Percentiles rank a stretch among this genome's conserved stretches.
Conservation (phyloP, 2,329 filamentous ascomycete genomes). For the Trichoderma breve region DNA sequence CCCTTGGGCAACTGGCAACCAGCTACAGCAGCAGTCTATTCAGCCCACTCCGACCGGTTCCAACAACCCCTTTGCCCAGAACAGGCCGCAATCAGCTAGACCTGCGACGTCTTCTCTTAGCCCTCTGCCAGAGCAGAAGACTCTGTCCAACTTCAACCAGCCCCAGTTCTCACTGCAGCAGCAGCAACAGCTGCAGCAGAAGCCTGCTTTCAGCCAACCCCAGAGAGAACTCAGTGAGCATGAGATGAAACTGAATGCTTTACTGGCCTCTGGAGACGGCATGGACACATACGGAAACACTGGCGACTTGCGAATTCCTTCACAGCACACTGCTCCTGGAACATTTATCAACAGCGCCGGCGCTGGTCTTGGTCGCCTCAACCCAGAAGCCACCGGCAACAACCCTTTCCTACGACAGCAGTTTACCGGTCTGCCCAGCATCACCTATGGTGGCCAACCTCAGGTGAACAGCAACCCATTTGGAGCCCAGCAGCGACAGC, state of each 20-base stretch:
- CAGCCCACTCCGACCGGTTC: conserved; percentile 88
- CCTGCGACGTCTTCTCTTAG: conserved; percentile 68
- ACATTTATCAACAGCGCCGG: conserved; percentile 97
- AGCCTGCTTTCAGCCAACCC: conserved; percentile 36
- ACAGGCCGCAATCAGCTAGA: conserved; percentile 52
- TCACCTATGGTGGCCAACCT: conserved; percentile 52
- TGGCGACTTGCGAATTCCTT: conserved; percentile 91
- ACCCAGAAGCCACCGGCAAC: conserved; percentile 69
- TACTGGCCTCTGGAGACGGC: conserved; percentile 84
- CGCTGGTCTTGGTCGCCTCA: conserved; percentile 69
- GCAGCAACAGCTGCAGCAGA: conserved; percentile 37
- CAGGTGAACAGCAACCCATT: conserved; percentile 57
- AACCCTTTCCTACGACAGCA: conserved; percentile 88
- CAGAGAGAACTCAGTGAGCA: conserved; percentile 60
- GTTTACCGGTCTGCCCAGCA: conserved; percentile 72
- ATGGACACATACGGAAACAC: conserved; percentile 97
- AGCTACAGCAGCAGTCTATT: conserved; percentile 55
- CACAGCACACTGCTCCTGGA: conserved; percentile 93
- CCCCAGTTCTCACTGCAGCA: conserved; percentile 47
- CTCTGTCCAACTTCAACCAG: conserved; percentile 59
- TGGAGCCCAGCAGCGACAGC: conserved; percentile 48
- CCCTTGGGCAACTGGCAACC: conserved; percentile 73
- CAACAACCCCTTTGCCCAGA: conserved; percentile 94
- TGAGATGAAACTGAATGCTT: conserved; percentile 76
- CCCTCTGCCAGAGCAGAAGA: conserved; percentile 78